These are phyloP conservation scores for Begonia fuchsioides DNA, from an alignment of 306 rosid genomes.

Conservation along the genomic window DNA sequence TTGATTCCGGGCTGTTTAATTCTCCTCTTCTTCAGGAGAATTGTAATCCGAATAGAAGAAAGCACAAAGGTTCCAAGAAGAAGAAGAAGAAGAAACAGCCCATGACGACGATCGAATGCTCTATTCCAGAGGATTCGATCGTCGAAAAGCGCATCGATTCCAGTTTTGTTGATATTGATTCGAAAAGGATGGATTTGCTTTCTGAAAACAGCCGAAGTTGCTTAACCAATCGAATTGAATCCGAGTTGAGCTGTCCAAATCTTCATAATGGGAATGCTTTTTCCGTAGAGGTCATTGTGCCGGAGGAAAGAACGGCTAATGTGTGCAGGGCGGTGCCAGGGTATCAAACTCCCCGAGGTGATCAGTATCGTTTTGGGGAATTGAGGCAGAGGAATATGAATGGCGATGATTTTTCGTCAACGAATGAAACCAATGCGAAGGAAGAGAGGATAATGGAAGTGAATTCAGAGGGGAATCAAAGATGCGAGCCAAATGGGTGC, in stretches of 20 bases:
- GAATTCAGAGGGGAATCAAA: constrained; percentile 29
- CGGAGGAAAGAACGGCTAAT: constrained; percentile 21
- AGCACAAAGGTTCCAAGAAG: constrained; percentile 28
- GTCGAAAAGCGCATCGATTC: constrained; percentile 9
- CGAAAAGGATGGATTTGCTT: not conserved
- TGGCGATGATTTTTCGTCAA: constrained; percentile 27
- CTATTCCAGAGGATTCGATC: constrained; percentile 32
- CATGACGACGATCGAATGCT: constrained; percentile 7
- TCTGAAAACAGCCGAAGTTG: constrained; percentile 7
- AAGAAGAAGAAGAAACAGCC: constrained; percentile 11
- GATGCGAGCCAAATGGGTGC: constrained; percentile 30
- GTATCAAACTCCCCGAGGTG: constrained; percentile 20
- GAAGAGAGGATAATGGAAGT: constrained; percentile 17
- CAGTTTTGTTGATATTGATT: constrained; percentile 1
- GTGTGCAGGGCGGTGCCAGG: constrained; percentile 18
- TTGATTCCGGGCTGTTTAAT: constrained; percentile 6
- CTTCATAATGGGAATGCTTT: constrained; percentile 21
- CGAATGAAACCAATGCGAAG: constrained; percentile 14
- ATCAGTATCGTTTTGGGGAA: constrained; percentile 46
- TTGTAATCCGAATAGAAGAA: constrained; percentile 39
- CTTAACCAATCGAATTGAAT: constrained; percentile 25
- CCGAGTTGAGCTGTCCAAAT: constrained; percentile 20
- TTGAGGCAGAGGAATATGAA: constrained; percentile 67
- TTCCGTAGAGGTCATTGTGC: constrained; percentile 22
- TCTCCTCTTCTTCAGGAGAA: constrained; percentile 2